Conservation (phyloP, 306 rosid species). For the Pyrus pyrifolia region DNA sequence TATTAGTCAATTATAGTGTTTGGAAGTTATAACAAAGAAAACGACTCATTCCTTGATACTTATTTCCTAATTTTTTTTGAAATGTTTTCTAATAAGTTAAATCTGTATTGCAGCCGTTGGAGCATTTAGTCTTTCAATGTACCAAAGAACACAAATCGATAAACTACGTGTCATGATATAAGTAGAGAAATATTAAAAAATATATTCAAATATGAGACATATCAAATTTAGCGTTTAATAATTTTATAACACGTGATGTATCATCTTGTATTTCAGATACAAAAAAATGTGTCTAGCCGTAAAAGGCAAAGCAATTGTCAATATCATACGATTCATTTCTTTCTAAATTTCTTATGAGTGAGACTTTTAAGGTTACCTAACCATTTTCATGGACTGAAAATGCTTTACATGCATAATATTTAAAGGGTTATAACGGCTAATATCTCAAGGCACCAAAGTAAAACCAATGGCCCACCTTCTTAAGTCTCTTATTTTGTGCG, state of each 20-base stretch:
- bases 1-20: not conserved
- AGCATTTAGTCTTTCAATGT: too few species aligned
- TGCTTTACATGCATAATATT: not conserved
- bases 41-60: not conserved
- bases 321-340: not conserved
- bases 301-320: not conserved
- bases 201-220: too few species aligned
- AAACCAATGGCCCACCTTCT: not conserved
- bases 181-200: too few species aligned
- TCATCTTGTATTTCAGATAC: too few species aligned
- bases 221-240: too few species aligned
- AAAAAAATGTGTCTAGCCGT: not conserved
- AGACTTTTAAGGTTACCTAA: not conserved
- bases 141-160: accelerated
- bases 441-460: not conserved
- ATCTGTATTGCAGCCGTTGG: not conserved
- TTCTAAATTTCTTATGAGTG: not conserved
- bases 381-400: not conserved
- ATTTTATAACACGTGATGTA: too few species aligned
- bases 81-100: too few species aligned
- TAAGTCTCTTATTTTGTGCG: not conserved
- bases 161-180: too few species aligned
- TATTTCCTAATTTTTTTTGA: too few species aligned
- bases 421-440: not conserved
- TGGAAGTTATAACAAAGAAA: not conserved